Conservation (phyloP, 768 basidiomycete genomes). For the Leccinum truebloodii region DNA sequence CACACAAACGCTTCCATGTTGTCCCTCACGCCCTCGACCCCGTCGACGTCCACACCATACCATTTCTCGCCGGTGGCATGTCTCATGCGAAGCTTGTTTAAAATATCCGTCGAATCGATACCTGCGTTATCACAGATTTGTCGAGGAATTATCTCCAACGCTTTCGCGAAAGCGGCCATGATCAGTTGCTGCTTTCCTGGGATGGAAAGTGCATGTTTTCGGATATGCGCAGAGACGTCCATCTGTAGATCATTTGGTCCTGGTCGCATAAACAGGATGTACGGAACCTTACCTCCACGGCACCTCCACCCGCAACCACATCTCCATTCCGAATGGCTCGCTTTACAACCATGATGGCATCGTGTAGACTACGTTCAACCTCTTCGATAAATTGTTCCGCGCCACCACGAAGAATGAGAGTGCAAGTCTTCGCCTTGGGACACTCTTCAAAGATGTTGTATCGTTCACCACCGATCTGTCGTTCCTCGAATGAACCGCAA, state of each 20-base stretch:
- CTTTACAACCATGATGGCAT: conserved; percentile 99
- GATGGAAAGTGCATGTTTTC: conserved; percentile 88
- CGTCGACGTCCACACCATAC: conserved; percentile 95
- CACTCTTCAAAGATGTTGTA: conserved; percentile 96
- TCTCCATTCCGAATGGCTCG: conserved; percentile 94
- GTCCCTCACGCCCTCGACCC: conserved; percentile 82
- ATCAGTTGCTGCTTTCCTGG: conserved; percentile 95
- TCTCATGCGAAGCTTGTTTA: conserved; percentile 97
- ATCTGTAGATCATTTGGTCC: conserved; percentile 56
- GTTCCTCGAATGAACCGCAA: conserved; percentile 92
- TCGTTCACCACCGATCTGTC: conserved; percentile 94
- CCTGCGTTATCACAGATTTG: conserved; percentile 99
- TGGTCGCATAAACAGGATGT: background rate
- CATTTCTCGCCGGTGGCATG: conserved; percentile 88
- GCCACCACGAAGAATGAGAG: conserved; percentile 89
- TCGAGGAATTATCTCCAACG: conserved; percentile 95
- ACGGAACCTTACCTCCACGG: conserved; percentile 72
- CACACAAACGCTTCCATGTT: conserved; percentile 99
- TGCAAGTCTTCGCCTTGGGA: conserved; percentile 93
- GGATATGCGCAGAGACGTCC: conserved; percentile 94
- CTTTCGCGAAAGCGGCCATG: conserved; percentile 94
- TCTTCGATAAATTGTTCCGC: conserved; percentile 99
- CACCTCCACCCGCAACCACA: conserved; percentile 97
- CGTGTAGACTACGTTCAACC: conserved; percentile 95
- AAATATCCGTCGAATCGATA: conserved; percentile 92